Evolutionary conservation across 2,329 filamentous ascomycete species (phyloP).

Genomic region (Fusarium sp.): DNA sequence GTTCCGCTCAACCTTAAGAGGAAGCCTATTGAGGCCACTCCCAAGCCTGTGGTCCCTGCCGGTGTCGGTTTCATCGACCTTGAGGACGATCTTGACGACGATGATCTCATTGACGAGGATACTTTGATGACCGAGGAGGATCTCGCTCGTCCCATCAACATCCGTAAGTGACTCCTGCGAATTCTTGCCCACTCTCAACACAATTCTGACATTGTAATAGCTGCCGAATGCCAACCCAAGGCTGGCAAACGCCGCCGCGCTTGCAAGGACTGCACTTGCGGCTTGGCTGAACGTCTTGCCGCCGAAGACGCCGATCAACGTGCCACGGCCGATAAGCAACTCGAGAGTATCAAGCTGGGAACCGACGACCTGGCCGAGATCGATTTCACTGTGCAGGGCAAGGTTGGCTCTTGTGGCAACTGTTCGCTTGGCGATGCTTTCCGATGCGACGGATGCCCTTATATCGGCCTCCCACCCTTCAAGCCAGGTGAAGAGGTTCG

Average conservation of each 20-base stretch:
- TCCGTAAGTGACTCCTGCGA: constrained; percentile 72
- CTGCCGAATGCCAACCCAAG: constrained; percentile 88
- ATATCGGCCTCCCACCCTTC: constrained; percentile 93
- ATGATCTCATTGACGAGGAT: constrained; percentile 93
- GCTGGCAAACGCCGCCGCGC: constrained; percentile 89
- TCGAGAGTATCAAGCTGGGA: constrained; percentile 78
- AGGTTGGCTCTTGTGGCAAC: constrained; percentile 94
- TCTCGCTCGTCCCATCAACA: constrained; percentile 78
- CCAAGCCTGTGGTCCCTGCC: constrained; percentile 59
- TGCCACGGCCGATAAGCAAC: constrained; percentile 72
- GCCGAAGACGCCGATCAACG: constrained; percentile 84
- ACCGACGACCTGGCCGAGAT: constrained; percentile 84
- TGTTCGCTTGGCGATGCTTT: constrained; percentile 94
- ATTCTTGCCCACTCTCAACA: neutral
- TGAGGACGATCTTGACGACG: constrained; percentile 75
- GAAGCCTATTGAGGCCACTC: constrained; percentile 56
- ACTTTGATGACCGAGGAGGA: constrained; percentile 88
- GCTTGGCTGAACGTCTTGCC: constrained; percentile 85
- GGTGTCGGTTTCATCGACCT: constrained; percentile 78
- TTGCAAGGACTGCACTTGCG: constrained; percentile 98
- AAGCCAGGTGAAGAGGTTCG: constrained; percentile 96
- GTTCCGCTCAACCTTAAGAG: constrained; percentile 58
- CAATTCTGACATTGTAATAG: constrained; percentile 55
- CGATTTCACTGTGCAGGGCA: constrained; percentile 97
- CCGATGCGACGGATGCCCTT: constrained; percentile 79